Conservation (phyloP, 2,329 filamentous ascomycete species). For the Pseudogymnoascus sp. region DNA sequence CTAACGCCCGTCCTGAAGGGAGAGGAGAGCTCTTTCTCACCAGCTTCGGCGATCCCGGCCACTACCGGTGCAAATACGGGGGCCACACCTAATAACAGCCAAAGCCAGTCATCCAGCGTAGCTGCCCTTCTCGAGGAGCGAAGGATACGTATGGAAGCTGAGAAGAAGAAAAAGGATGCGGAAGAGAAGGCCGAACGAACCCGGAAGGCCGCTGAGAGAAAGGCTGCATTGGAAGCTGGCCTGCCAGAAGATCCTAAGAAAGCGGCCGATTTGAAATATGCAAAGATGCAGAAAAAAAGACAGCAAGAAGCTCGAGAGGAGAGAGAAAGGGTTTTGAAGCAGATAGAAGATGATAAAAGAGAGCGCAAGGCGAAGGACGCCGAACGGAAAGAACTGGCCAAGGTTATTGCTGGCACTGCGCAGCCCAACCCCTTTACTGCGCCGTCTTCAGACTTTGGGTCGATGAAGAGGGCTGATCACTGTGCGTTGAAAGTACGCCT, state of each 20-base stretch:
- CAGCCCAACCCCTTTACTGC: slow-evolving; percentile 3
- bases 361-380: slow-evolving; percentile 54
- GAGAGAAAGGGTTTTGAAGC: slow-evolving; percentile 61
- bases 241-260: slow-evolving; percentile 33
- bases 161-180: slow-evolving; percentile 38
- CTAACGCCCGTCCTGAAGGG: slow-evolving; percentile 37
- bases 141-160: slow-evolving; percentile 39
- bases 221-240: slow-evolving; percentile 36
- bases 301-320: slow-evolving; percentile 61
- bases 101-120: slow-evolving; percentile 14
- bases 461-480: slow-evolving; percentile 23
- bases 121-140: slow-evolving; percentile 43
- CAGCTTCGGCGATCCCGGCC: background rate
- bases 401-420: background rate
- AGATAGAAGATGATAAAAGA: slow-evolving; percentile 69
- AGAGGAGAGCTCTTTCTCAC: background rate
- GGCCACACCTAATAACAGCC: slow-evolving; percentile 11
- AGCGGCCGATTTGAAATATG: slow-evolving; percentile 38
- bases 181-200: slow-evolving; percentile 32
- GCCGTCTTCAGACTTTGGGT: slow-evolving; percentile 10
- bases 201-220: slow-evolving; percentile 37
- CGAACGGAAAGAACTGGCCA: slow-evolving; percentile 38
- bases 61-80: background rate
- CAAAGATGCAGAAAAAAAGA: slow-evolving; percentile 49
- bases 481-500: slow-evolving; percentile 71